These are phyloP conservation scores for Exophiala aquamarina DNA, from an alignment of 2,329 filamentous ascomycete genomes.

Conservation along the genomic window DNA sequence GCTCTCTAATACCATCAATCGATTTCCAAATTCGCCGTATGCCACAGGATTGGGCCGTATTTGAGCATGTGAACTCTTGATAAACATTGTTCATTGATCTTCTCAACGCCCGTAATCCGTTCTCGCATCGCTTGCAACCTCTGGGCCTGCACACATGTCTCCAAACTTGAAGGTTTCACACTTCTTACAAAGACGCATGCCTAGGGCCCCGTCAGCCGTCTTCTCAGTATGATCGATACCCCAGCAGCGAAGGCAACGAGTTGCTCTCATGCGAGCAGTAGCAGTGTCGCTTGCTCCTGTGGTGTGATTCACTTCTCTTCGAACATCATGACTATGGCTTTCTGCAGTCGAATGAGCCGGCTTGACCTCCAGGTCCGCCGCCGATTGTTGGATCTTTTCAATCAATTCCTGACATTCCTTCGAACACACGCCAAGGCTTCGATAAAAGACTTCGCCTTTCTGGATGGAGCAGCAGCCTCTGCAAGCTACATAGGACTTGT, in stretches of 20 bases:
- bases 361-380: neutral
- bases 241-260: neutral
- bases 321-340: neutral
- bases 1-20: no score
- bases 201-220: neutral
- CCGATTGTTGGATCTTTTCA: neutral
- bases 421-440: constrained; percentile 8
- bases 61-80: no score
- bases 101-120: no score
- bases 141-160: no score
- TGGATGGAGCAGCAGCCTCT: constrained; percentile 4
- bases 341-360: neutral
- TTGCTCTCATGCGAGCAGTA: neutral
- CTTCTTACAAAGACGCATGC: neutral
- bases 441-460: constrained; percentile 1
- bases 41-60: no score
- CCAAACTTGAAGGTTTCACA: no score
- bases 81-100: no score
- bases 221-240: neutral
- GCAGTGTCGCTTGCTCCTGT: neutral
- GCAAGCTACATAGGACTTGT: constrained; percentile 3
- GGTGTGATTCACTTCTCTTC: neutral
- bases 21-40: no score
- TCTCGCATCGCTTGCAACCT: no score
- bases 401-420: neutral